Evolutionary conservation across 352 stramenopile species (phyloP), one percentile per base, ranked within the genome.

Genomic region (Pythium apleroticum): DNA sequence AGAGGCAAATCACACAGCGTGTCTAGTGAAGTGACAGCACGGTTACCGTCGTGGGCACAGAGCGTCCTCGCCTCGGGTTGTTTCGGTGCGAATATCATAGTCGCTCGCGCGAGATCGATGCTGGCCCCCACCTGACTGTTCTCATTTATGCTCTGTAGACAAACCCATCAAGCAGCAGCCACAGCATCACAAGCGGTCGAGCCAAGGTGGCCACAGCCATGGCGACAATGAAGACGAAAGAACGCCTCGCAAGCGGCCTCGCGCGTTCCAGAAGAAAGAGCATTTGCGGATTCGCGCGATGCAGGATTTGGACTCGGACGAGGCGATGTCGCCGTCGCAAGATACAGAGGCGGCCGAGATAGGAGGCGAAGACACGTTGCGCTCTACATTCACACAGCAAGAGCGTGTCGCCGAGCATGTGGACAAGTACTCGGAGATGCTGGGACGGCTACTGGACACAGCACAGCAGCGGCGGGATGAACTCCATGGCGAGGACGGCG

Each of bases 381-480:
- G 74, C 8, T 66, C 57, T 4, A 57, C 84, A 33, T 78, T 78
- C 39, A 91, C 81, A 3, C 73, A 81, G 17, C 80, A 82, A 58
- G 70, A 90, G 31, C 77, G 75, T 0, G 69, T 84, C 45, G 73
- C 82, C 1, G 81, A 82, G 22, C 84, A 62, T 24, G 69, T 93
- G 1, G 83, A 85, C 31, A 92, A 91, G 49, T 91, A 91, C 63
- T 76, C 78, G 0, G 79, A 82, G 6, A 59, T 77, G 28, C 35
- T 95, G 25, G 67, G 69, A 17, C 72, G 63, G 35, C 60, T 91
- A 15, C 25, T 89, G 58, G 64, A 80, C 7, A 61, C 73, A 5
- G 65, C 74, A n/a, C 65, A 70, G 12, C 49, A 69, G 35, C 73
- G 79, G 3, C 77, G n/a, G 11, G 65, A 71, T 80, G 60, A 72